Conservation (phyloP, 1,139 yeast genomes). For the Candida anutae region DNA sequence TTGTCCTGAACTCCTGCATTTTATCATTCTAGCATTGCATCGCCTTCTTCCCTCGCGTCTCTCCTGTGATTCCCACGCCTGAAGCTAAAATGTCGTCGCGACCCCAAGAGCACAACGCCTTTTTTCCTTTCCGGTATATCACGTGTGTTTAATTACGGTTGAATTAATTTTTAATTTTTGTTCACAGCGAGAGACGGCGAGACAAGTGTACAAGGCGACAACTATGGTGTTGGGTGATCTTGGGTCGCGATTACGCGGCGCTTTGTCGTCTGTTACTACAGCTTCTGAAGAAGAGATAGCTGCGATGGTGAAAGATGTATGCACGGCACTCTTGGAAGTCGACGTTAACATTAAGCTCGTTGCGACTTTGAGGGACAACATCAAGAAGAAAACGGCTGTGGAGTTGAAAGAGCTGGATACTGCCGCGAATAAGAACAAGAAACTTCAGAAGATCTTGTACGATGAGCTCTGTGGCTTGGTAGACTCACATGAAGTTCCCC, state of each 20-base stretch:
- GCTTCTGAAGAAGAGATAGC: slow-evolving; percentile 36
- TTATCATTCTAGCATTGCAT: no score
- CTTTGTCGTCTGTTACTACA: slow-evolving; percentile 48
- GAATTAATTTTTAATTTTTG: no score
- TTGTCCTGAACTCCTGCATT: no score
- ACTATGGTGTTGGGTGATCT: slow-evolving; percentile 90
- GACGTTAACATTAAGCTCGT: slow-evolving; percentile 90
- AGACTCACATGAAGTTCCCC: slow-evolving; percentile 60
- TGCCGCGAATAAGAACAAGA: slow-evolving; percentile 59
- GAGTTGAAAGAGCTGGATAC: slow-evolving; percentile 48
- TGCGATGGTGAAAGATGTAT: slow-evolving; percentile 73
- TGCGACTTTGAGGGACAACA: slow-evolving; percentile 64
- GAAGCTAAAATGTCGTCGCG: no score
- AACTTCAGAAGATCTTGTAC: slow-evolving; percentile 85
- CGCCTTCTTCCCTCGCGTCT: no score
- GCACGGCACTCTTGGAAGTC: slow-evolving; percentile 81
- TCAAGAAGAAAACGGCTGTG: slow-evolving; percentile 47
- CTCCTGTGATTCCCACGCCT: no score
- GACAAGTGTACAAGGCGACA: no score
- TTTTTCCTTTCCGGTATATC: no score
- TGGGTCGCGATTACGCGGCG: slow-evolving; percentile 78
- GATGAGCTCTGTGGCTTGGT: slow-evolving; percentile 87
- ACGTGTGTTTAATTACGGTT: no score
- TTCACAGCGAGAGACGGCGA: no score
- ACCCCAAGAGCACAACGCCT: no score